Base-by-base conservation (phyloP, 1,139 yeast species). In the Candida labiduridarum region DNA sequence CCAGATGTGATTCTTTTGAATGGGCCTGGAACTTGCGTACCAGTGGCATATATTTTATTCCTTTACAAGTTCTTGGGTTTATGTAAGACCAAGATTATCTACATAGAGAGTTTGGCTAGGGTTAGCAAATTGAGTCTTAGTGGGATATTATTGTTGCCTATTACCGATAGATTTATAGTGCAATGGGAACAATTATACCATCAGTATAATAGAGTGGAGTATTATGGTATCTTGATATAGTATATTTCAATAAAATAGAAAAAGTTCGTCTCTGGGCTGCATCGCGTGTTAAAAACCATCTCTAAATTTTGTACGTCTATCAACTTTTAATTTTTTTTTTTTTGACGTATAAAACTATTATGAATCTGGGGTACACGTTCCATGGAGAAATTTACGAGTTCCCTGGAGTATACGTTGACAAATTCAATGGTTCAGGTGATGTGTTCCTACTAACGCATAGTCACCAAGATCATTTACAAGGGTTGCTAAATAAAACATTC, bases 21-120 rank as follows among this genome's bases (percentile, higher is more conserved):
- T 64, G 99, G 99, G 0, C 99, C 99, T 0, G 99, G 97, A 0
- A 90, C 97, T 0, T 78, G 92, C 49, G 90, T 92, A 2, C 86
- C 96, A 1, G 67, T 89, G 27, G 88, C 94, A 51, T 80, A 85
- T 50, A 77, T 86, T 1, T 63, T 86, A 14, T 78, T 86, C 49
- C 56, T 78, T 4, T 71, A 85, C 53, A 80, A 84, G 61, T 68
- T 78, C 52, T 56, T 83, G 4, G 87, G 90, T 0, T 41, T 81
- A 5, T 65, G 79, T 33, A 59, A 64, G 11, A 82, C 91, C 0
- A 76, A 82, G 50, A 85, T 94, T 30, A 68, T 94, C 1, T 94
- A 92, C 61, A 74, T 94, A 25, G 99, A 94, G 67, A 87, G 96
- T 45, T 74, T 94, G 47, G 99, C 99, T 0, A 73, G 99, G 45